phyloP scores from a whole-genome alignment of 2,329 filamentous ascomycete genomes.

The Dendrostoma leiphaemia region DNA sequence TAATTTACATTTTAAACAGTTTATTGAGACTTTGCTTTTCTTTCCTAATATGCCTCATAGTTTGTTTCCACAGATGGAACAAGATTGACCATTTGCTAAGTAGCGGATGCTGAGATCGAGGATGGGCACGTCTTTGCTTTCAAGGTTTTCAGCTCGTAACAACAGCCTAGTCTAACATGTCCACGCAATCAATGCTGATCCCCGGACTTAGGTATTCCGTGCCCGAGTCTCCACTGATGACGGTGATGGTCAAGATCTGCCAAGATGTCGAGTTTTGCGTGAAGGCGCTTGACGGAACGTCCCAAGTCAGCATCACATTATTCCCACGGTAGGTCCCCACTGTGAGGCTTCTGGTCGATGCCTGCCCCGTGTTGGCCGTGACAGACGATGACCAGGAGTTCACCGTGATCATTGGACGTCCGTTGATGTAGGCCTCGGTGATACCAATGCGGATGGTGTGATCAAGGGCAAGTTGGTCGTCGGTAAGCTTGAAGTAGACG shows the following conservation, averaged over 20 bases:
- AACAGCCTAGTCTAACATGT: slow-evolving; percentile 21
- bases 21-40: too few species aligned
- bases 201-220: slow-evolving; percentile 27
- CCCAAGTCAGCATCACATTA: slow-evolving; percentile 28
- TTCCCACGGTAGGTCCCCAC: slow-evolving; percentile 31
- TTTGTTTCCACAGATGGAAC: too few species aligned
- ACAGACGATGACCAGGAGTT: slow-evolving; percentile 28
- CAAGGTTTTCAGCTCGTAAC: too few species aligned
- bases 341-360: slow-evolving; percentile 29
- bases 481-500: slow-evolving; percentile 36
- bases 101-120: too few species aligned
- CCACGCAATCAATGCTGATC: slow-evolving; percentile 29
- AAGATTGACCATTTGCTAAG: too few species aligned
- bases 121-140: too few species aligned
- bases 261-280: neutral
- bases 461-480: slow-evolving; percentile 26
- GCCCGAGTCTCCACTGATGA: slow-evolving; percentile 27
- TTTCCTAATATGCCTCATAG: too few species aligned
- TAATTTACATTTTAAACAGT: too few species aligned
- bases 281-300: slow-evolving; percentile 27
- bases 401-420: slow-evolving; percentile 29
- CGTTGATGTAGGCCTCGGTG: slow-evolving; percentile 31
- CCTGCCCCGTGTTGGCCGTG: slow-evolving; percentile 28
- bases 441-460: slow-evolving; percentile 30
- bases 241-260: slow-evolving; percentile 25